Conservation (phyloP, 108 stramenopile genomes). For the Thalassiosira profunda region DNA sequence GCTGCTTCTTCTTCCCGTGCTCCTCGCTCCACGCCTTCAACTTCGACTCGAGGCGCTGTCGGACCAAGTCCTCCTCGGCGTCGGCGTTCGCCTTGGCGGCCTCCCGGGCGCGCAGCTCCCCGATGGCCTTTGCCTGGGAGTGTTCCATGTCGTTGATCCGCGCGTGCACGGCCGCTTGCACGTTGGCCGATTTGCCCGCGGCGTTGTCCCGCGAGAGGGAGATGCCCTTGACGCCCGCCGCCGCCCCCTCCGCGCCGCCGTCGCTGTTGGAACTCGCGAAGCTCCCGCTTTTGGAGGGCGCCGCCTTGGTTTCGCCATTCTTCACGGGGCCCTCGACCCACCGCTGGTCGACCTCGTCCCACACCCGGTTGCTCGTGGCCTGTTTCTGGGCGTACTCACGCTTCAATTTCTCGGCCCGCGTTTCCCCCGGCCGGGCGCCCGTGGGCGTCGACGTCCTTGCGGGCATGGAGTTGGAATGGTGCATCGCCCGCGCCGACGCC, state of each 20-base stretch:
- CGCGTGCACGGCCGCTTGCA: conserved; percentile 67
- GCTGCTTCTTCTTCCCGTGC: conserved; percentile 95
- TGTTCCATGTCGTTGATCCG: conserved; percentile 83
- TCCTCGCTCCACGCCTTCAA: conserved; percentile 92
- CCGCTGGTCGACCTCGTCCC: conserved; percentile 92
- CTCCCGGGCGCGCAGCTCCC: conserved; percentile 76
- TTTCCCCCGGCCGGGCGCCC: conserved; percentile 62
- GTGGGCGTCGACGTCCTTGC: conserved; percentile 37
- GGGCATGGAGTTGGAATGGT: conserved; percentile 65
- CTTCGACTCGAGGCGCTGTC: conserved; percentile 81
- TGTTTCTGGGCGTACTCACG: conserved; percentile 73
- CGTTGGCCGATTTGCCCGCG: conserved; percentile 70
- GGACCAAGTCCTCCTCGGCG: conserved; percentile 76
- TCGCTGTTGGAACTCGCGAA: not conserved
- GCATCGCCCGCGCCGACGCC: conserved; percentile 17
- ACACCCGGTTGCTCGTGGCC: conserved; percentile 70
- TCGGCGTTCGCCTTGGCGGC: conserved; percentile 62
- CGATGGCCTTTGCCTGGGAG: conserved; percentile 72
- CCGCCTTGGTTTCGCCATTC: conserved; percentile 23
- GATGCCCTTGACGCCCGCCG: conserved; percentile 64
- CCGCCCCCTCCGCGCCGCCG: conserved; percentile 12
- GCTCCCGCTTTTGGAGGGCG: not conserved
- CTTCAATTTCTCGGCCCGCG: conserved; percentile 78
- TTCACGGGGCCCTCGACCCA: conserved; percentile 61
- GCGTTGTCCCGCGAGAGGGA: conserved; percentile 73